Evolutionary conservation across 2,329 filamentous ascomycete genomes (phyloP).

Genomic region (Hypoxylon sp.): DNA sequence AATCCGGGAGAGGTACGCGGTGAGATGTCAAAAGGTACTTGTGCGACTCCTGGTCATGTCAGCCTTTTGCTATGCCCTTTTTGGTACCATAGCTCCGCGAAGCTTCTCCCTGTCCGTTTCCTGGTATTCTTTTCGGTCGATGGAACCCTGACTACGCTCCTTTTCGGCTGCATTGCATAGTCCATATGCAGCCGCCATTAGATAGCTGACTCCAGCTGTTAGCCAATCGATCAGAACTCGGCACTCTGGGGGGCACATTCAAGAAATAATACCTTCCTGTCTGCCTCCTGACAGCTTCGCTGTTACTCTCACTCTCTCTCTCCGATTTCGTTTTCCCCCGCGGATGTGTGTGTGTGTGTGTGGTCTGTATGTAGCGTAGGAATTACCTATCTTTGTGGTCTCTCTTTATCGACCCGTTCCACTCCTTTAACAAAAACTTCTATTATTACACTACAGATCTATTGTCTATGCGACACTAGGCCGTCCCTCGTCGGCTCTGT

Average conservation of each 20-base stretch:
- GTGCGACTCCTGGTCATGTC: constrained; percentile 43
- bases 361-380: constrained; percentile 47
- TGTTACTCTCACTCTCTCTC: constrained; percentile 45
- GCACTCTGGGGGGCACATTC: constrained; percentile 46
- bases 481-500: constrained; percentile 43
- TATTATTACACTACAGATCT: constrained; percentile 44
- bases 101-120: constrained; percentile 36
- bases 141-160: constrained; percentile 48
- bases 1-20: constrained; percentile 35
- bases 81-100: constrained; percentile 39
- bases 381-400: constrained; percentile 43
- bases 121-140: constrained; percentile 22
- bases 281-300: constrained; percentile 47
- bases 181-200: constrained; percentile 50
- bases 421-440: constrained; percentile 45
- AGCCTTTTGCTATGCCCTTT: constrained; percentile 44
- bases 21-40: constrained; percentile 36
- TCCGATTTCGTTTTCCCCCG: constrained; percentile 46
- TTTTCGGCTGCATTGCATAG: constrained; percentile 55
- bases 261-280: constrained; percentile 52
- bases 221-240: constrained; percentile 54
- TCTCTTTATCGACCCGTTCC: constrained; percentile 46
- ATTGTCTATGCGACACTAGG: constrained; percentile 47
- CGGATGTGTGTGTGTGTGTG: constrained; percentile 46
- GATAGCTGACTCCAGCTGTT: constrained; percentile 45